Evolutionary conservation across 371 early-diverging fungal species (phyloP).

Genomic region (Umbelopsis sp.): DNA sequence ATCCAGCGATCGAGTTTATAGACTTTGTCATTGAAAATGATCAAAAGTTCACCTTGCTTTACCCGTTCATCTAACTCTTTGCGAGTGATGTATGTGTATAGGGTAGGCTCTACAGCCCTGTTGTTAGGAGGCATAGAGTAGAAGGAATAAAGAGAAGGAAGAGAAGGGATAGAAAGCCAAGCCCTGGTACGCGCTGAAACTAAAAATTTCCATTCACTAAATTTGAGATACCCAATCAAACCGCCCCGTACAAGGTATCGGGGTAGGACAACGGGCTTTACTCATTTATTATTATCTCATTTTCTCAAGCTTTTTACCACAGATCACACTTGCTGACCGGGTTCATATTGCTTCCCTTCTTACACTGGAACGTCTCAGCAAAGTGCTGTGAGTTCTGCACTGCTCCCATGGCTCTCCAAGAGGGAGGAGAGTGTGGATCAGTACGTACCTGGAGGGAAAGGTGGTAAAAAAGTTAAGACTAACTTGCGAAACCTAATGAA

Average conservation of each 20-base stretch:
- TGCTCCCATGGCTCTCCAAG: conserved; percentile 70
- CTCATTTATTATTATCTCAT: conserved; percentile 9
- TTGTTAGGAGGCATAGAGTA: conserved; percentile 42
- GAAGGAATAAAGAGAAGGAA: neutral
- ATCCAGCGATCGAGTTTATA: conserved; percentile 86
- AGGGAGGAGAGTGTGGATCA: conserved; percentile 59
- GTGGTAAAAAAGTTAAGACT: neutral
- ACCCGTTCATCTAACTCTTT: conserved; percentile 49
- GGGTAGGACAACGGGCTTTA: conserved; percentile 5
- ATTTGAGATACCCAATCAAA: conserved; percentile 1
- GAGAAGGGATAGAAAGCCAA: conserved; percentile 17
- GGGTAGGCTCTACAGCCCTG: conserved; percentile 22
- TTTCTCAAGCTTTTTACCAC: conserved; percentile 39
- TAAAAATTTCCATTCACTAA: conserved; percentile 12
- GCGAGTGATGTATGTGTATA: conserved; percentile 34
- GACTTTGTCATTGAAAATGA: conserved; percentile 80
- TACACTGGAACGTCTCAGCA: conserved; percentile 67
- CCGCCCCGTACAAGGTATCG: neutral
- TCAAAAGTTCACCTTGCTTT: conserved; percentile 68
- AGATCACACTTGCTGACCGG: conserved; percentile 58
- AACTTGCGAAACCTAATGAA: neutral
- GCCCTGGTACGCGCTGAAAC: neutral
- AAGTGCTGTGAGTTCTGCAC: conserved; percentile 69
- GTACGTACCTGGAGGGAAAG: conserved; percentile 35
- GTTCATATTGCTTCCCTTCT: conserved; percentile 56